These are phyloP conservation scores for Pleodorina starrii DNA, from an alignment of 139 green algal species.

Conservation along the genomic window DNA sequence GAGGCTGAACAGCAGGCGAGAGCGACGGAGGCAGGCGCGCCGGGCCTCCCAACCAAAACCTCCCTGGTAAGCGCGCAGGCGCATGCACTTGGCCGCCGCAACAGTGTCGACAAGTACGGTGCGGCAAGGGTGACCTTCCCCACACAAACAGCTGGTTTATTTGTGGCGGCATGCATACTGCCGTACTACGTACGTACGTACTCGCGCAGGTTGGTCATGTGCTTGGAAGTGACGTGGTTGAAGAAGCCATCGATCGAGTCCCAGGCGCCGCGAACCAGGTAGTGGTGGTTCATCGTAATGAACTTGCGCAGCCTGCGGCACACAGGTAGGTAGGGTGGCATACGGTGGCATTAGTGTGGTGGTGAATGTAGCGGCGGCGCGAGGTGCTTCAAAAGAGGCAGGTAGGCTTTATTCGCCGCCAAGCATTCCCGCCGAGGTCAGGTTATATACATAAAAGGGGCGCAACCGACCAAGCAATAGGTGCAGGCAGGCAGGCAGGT, in stretches of 20 bases:
- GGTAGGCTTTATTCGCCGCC: neutral
- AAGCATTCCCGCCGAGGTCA: neutral
- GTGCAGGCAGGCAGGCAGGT: too few relatives aligned
- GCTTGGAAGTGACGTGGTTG: constrained; percentile 22
- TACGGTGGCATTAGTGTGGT: neutral
- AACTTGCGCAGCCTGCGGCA: constrained; percentile 25
- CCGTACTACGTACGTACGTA: neutral
- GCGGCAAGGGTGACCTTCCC: too few relatives aligned
- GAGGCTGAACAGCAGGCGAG: too few relatives aligned
- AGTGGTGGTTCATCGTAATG: constrained; percentile 44
- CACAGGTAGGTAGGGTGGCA: too few relatives aligned
- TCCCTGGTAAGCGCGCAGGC: too few relatives aligned
- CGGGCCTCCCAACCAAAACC: too few relatives aligned
- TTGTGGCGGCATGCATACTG: neutral
- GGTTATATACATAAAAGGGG: too few relatives aligned
- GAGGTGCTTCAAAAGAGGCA: neutral
- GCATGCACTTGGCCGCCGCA: too few relatives aligned
- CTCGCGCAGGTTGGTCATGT: constrained; percentile 32
- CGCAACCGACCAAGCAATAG: too few relatives aligned
- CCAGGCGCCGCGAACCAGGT: constrained; percentile 22
- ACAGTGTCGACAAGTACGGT: too few relatives aligned
- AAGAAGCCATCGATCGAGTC: neutral
- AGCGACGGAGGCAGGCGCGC: too few relatives aligned
- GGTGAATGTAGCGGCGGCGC: neutral
- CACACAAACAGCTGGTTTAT: too few relatives aligned